Percentiles rank a stretch among this genome's conserved stretches.
phyloP scores from a whole-genome alignment of 352 stramenopile genomes.

The Phytophthora fragariae region DNA sequence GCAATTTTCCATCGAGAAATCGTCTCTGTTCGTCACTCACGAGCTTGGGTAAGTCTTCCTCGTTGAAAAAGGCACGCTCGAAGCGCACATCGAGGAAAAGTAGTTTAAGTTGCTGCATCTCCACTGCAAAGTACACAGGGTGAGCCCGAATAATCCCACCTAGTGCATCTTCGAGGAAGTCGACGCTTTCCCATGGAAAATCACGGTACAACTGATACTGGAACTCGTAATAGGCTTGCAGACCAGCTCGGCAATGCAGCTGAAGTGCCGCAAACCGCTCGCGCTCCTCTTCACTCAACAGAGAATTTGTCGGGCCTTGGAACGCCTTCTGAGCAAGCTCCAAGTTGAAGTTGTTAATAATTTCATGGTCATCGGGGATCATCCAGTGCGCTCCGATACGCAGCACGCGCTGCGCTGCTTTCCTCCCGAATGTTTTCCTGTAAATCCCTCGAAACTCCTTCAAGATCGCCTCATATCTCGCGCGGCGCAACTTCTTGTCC shows the following conservation, averaged over 20 bases:
- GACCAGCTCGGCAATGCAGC: slow-evolving; percentile 63
- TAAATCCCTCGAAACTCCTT: slow-evolving; percentile 67
- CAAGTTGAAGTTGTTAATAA: slow-evolving; percentile 81
- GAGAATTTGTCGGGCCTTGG: not conserved
- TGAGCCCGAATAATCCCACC: slow-evolving; percentile 42
- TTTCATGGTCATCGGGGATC: slow-evolving; percentile 81
- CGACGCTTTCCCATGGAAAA: slow-evolving; percentile 44
- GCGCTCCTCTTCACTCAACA: slow-evolving; percentile 17
- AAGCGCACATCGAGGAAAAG: slow-evolving; percentile 74
- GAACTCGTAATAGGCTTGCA: slow-evolving; percentile 75
- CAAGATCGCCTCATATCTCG: slow-evolving; percentile 34
- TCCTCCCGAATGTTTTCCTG: slow-evolving; percentile 59
- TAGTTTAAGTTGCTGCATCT: slow-evolving; percentile 55
- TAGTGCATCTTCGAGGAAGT: slow-evolving; percentile 54
- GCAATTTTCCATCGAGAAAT: slow-evolving; percentile 23
- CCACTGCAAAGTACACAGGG: slow-evolving; percentile 54
- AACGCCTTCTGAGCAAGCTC: slow-evolving; percentile 49
- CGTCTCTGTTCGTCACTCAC: slow-evolving; percentile 44
- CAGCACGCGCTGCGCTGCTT: slow-evolving; percentile 56
- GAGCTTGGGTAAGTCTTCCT: slow-evolving; percentile 29
- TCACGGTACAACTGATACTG: slow-evolving; percentile 70
- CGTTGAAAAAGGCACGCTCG: slow-evolving; percentile 60
- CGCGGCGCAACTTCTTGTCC: slow-evolving; percentile 7
- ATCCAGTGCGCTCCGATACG: slow-evolving; percentile 79
- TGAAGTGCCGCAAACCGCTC: slow-evolving; percentile 41